phyloP scores from a whole-genome alignment of 2,329 filamentous ascomycete genomes.

The Chaetomium strumarium region DNA sequence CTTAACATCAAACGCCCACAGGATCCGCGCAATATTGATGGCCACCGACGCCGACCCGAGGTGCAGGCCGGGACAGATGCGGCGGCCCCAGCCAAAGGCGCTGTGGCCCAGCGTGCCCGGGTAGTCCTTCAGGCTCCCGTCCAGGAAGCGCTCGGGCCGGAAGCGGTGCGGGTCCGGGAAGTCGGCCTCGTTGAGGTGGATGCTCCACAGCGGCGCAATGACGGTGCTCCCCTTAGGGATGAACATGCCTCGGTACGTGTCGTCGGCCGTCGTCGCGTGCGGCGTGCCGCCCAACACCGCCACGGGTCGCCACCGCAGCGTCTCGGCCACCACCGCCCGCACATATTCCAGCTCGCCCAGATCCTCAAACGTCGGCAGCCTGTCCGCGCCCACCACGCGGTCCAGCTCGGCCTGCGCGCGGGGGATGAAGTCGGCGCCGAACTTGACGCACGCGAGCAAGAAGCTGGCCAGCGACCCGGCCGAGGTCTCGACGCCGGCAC shows the following conservation, averaged over 20 bases:
- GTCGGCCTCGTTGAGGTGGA: conserved; percentile 37
- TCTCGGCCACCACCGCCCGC: conserved; percentile 34
- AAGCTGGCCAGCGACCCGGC: conserved; percentile 45
- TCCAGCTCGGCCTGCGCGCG: conserved; percentile 37
- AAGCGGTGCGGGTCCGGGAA: conserved; percentile 38
- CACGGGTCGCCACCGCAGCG: conserved; percentile 37
- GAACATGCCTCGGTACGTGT: conserved; percentile 38
- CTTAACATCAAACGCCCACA: conserved; percentile 48
- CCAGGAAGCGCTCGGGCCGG: conserved; percentile 32
- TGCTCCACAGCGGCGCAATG: conserved; percentile 38
- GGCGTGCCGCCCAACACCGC: conserved; percentile 40
- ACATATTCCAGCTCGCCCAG: conserved; percentile 31
- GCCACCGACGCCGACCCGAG: conserved; percentile 46
- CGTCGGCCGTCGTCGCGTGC: conserved; percentile 40
- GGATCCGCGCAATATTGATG: conserved; percentile 40
- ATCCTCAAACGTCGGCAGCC: conserved; percentile 35
- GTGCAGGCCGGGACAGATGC: conserved; percentile 41
- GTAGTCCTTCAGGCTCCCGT: conserved; percentile 31
- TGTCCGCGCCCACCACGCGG: conserved; percentile 32
- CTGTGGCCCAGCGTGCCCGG: conserved; percentile 35
- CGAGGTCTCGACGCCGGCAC: conserved; percentile 41
- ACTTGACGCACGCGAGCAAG: conserved; percentile 47
- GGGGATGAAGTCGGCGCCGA: conserved; percentile 43
- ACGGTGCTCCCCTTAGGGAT: conserved; percentile 39
- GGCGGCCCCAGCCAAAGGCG: conserved; percentile 38